phyloP scores from a whole-genome alignment of 176 grass and related monocot genomes.

The Ensete ventricosum region DNA sequence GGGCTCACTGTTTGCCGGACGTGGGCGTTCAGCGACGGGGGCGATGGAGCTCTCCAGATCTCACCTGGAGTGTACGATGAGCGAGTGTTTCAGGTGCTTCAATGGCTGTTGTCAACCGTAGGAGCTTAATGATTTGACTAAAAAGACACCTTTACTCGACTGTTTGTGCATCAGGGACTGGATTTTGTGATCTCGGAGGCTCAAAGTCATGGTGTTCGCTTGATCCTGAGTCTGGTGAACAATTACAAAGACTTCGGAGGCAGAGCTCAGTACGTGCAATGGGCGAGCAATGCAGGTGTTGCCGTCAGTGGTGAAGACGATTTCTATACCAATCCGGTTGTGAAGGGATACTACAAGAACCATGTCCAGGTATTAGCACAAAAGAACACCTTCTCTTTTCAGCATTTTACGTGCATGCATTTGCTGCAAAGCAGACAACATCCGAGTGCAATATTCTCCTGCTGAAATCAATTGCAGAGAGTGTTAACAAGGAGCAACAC shows the following conservation, averaged over 20 bases:
- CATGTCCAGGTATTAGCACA: conserved; percentile 26
- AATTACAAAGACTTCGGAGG: conserved; percentile 27
- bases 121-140: too few species aligned
- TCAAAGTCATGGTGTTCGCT: background rate
- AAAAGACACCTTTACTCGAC: too few species aligned
- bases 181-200: conserved; percentile 23
- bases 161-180: conserved; percentile 4
- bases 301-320: conserved; percentile 24
- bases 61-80: conserved; percentile 35
- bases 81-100: conserved; percentile 10
- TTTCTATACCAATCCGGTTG: conserved; percentile 39
- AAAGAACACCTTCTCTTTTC: too few species aligned
- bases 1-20: conserved; percentile 49
- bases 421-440: too few species aligned
- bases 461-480: conserved; percentile 16
- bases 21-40: conserved; percentile 41
- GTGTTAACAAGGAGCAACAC: conserved; percentile 36
- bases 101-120: too few species aligned
- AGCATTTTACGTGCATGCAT: too few species aligned
- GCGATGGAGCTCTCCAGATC: conserved; percentile 28
- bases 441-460: too few species aligned
- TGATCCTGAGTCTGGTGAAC: conserved; percentile 25
- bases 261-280: conserved; percentile 32
- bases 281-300: conserved; percentile 30
- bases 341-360: conserved; percentile 48